phyloP scores from a whole-genome alignment of 2,329 filamentous ascomycete genomes.

The Pseudocercospora cruenta region DNA sequence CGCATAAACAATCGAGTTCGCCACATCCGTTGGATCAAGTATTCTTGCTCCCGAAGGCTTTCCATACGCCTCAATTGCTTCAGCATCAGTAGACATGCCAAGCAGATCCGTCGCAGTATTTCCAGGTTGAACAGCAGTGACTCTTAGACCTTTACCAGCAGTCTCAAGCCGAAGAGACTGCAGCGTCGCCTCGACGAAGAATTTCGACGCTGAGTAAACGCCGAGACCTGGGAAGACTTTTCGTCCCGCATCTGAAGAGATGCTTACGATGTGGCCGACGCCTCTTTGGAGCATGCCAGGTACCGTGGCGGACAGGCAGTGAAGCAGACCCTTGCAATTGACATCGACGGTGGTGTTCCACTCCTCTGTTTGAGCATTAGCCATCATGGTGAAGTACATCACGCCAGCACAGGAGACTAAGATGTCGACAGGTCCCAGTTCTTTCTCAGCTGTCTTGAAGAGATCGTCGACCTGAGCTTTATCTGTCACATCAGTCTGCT shows the following conservation, averaged over 20 bases:
- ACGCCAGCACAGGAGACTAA: conserved; percentile 80
- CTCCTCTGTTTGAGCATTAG: conserved; percentile 71
- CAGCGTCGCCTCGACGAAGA: conserved; percentile 83
- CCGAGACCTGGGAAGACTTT: conserved; percentile 81
- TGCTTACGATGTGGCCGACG: conserved; percentile 74
- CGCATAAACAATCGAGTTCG: conserved; percentile 72
- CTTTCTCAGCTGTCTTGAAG: conserved; percentile 59
- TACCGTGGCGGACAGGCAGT: conserved; percentile 71
- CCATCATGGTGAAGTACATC: conserved; percentile 91
- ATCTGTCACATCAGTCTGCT: conserved; percentile 73
- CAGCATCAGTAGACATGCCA: conserved; percentile 72
- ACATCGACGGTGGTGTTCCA: conserved; percentile 84
- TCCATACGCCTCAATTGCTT: conserved; percentile 78
- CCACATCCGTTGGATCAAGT: conserved; percentile 73
- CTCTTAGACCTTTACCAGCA: conserved; percentile 70
- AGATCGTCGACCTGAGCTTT: conserved; percentile 68
- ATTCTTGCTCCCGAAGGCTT: conserved; percentile 76
- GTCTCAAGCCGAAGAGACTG: conserved; percentile 76
- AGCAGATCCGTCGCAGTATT: conserved; percentile 75
- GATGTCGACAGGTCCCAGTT: conserved; percentile 75
- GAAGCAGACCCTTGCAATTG: conserved; percentile 80
- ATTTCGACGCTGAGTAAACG: conserved; percentile 81
- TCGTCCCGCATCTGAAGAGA: conserved; percentile 79
- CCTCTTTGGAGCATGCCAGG: conserved; percentile 73
- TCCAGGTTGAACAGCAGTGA: conserved; percentile 76